Base-by-base conservation (phyloP, 768 basidiomycete species). In the Xanthoconium stramineum region DNA sequence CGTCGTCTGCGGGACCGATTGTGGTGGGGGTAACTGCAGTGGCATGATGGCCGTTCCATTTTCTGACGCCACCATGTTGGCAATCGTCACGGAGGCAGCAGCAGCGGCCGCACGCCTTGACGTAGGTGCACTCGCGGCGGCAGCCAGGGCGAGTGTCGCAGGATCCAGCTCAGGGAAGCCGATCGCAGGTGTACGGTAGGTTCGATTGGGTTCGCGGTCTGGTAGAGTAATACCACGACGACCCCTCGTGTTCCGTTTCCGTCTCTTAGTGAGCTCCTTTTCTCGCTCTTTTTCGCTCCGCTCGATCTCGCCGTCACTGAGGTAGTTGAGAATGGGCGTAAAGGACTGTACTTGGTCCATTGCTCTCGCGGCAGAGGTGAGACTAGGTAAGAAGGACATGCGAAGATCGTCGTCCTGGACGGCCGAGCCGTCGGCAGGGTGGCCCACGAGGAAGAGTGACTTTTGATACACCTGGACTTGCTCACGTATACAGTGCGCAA, bases 401-500 rank as follows among this genome's bases (percentile, higher is more conserved):
- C 91, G 86, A 30, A 99, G 83, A 53, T 99, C 97, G 53, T 97
- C 94, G 65, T 98, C 94, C 63, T 84, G 84, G 9, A 96, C 80
- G 9, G 78, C 69, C 0, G 85, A 80, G 3, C 92, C 91, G 62
- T 94, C 90, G 6, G 87, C 83, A 5, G 89, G 84, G 68, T 96
- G 91, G 1, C 94, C 91, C 52, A 94, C 84, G 36, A 96, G 81
- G 79, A 91, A 91, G 17, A 98, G 81, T 0, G 91, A 95, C 68
- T 94, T 93, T 70, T 92, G 88, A 75, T 94, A 94, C 3, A 87
- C 83, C 57, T 94, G 88, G 8, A 94, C 83, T 75, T 99, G 97
- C 70, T 99, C 97, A 32, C 96, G 85, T 63, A 98, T 98, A 20
- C 88, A 88, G 69, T 98, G 96, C 0, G 94, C 87, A 57, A 99